Evolutionary conservation across 139 green algal genomes (phyloP).

Genomic region (Closterium sp.): DNA sequence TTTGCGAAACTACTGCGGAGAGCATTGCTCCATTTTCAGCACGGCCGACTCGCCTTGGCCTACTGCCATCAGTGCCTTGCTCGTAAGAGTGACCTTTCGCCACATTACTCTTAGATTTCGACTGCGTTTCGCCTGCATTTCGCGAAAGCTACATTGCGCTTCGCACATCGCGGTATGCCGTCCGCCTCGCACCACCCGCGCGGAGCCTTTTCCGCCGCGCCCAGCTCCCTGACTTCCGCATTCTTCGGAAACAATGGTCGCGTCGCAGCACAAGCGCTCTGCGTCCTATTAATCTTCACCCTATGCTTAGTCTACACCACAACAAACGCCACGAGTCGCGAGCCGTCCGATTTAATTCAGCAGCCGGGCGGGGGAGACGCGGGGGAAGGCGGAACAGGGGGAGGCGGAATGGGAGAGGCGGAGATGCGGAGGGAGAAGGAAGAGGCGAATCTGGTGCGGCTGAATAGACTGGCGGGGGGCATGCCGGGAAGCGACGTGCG

Average conservation of each 20-base stretch:
- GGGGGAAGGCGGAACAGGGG: not conserved
- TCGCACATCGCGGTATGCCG: too few species aligned
- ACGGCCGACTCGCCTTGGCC: too few species aligned
- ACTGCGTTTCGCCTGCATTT: not conserved
- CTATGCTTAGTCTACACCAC: not conserved
- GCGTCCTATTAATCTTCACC: not conserved
- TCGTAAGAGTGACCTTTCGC: too few species aligned
- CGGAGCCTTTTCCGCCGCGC: not conserved
- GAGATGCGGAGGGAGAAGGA: constrained; percentile 8
- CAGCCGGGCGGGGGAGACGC: not conserved
- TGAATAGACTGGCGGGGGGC: not conserved
- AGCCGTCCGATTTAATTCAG: not conserved
- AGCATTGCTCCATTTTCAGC: too few species aligned
- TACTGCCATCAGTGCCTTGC: too few species aligned
- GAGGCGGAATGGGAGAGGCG: not conserved
- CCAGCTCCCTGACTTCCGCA: not conserved
- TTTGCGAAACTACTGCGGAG: too few species aligned
- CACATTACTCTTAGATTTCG: too few species aligned
- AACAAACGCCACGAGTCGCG: not conserved
- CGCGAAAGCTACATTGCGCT: not conserved
- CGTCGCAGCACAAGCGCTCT: not conserved
- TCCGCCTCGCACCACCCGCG: not conserved
- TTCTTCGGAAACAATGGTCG: not conserved
- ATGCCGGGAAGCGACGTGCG: constrained; percentile 5
- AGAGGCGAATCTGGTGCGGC: constrained; percentile 10